These are phyloP conservation scores for Penicillium janthinellum DNA, from an alignment of 2,329 filamentous ascomycete genomes.

Conservation along the genomic window DNA sequence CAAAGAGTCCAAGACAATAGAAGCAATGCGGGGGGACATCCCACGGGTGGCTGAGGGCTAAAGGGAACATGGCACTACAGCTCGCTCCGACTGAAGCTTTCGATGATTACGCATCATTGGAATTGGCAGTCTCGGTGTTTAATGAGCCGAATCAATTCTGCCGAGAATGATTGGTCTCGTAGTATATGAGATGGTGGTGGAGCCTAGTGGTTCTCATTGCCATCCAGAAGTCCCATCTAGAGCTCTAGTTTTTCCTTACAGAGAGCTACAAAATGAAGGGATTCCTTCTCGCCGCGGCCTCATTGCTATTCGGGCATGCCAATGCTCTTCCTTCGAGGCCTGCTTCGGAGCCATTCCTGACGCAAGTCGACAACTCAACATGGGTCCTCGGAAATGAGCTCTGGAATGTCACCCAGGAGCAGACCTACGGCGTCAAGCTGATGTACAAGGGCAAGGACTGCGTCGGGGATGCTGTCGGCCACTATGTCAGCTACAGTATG, in stretches of 20 bases:
- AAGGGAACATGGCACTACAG: no score
- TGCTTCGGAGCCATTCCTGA: constrained; percentile 17
- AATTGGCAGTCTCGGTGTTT: background rate
- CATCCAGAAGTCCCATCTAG: background rate
- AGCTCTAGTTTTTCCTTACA: background rate
- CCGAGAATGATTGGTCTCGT: background rate
- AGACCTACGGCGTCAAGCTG: constrained; percentile 44
- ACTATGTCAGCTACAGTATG: constrained; percentile 51
- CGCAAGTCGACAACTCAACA: constrained; percentile 14
- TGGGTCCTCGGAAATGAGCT: constrained; percentile 41
- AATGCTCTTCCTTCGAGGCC: constrained; percentile 2
- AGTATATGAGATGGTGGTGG: background rate
- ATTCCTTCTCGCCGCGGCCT: background rate
- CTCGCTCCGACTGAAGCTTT: background rate
- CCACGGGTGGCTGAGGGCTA: background rate
- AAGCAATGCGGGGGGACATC: background rate
- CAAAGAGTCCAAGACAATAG: background rate
- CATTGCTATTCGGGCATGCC: background rate
- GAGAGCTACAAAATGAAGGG: background rate
- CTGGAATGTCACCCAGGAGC: constrained; percentile 47
- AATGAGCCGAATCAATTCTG: background rate
- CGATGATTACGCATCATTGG: background rate
- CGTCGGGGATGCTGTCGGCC: constrained; percentile 45
- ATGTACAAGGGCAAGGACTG: constrained; percentile 47
- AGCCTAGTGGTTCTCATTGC: no score